Evolutionary conservation across 768 basidiomycete genomes (phyloP).

Genomic region (Pisolithus orientalis): DNA sequence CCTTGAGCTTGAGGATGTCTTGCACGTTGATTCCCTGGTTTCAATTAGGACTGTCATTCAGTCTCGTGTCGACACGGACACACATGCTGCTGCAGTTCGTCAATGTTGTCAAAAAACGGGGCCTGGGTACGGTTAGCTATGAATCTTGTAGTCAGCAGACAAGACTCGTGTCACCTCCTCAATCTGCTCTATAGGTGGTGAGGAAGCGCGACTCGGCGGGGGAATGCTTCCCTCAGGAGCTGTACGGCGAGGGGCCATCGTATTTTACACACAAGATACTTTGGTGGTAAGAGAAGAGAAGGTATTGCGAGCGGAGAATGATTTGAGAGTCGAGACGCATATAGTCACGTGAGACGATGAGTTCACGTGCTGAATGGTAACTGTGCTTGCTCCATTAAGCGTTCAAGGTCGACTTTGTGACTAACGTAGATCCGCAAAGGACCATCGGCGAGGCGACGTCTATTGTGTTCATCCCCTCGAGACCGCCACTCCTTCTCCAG

Average conservation of each 20-base stretch:
- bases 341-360: neutral
- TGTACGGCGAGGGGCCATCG: conserved; percentile 26
- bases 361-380: too few relatives aligned
- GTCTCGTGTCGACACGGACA: conserved; percentile 6
- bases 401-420: too few relatives aligned
- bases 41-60: conserved; percentile 5
- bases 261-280: neutral
- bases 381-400: too few relatives aligned
- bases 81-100: conserved; percentile 80
- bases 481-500: too few relatives aligned
- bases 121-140: conserved; percentile 28
- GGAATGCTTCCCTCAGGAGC: conserved; percentile 19
- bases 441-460: too few relatives aligned
- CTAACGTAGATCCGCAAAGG: too few relatives aligned
- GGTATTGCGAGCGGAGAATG: too few relatives aligned
- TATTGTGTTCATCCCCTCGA: too few relatives aligned
- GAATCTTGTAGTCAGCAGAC: neutral
- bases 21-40: conserved; percentile 88
- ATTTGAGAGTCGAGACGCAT: too few relatives aligned
- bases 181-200: conserved; percentile 28
- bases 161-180: conserved; percentile 30
- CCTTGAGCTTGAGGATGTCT: conserved; percentile 92
- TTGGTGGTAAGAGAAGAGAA: too few relatives aligned
- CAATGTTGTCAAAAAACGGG: conserved; percentile 71
- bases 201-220: conserved; percentile 22